Conservation (phyloP, 257 asterid species). For the Avicennia marina region DNA sequence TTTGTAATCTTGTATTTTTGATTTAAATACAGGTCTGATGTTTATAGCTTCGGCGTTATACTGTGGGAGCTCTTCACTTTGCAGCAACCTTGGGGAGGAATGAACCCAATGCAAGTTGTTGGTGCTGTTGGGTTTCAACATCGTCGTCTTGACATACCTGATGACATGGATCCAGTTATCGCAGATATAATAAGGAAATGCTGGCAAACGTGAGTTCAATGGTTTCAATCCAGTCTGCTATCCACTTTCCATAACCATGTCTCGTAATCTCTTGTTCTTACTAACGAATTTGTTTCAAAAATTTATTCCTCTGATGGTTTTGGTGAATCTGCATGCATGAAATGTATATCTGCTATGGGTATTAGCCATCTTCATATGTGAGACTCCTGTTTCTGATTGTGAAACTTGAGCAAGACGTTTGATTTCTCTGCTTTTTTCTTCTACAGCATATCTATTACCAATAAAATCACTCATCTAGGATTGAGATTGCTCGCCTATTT, state of each 20-base stretch:
- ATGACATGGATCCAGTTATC: conserved; percentile 64
- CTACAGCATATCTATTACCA: too few species aligned
- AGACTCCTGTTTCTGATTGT: too few species aligned
- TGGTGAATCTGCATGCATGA: too few species aligned
- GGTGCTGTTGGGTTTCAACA: conserved; percentile 99
- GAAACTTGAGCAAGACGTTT: too few species aligned
- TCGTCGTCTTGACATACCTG: conserved; percentile 91
- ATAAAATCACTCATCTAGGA: too few species aligned
- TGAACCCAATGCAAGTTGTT: conserved; percentile 98
- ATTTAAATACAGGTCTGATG: background rate
- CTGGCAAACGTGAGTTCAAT: conserved; percentile 85
- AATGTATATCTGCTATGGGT: too few species aligned
- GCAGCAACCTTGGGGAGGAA: conserved; percentile 97
- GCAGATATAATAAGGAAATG: conserved; percentile 69
- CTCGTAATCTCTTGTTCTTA: too few species aligned
- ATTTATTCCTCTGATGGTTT: too few species aligned
- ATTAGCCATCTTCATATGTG: too few species aligned
- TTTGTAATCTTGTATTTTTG: background rate
- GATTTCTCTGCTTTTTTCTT: too few species aligned
- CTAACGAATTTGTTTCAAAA: too few species aligned
- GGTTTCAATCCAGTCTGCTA: background rate
- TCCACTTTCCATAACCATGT: background rate
- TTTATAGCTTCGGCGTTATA: conserved; percentile 79
- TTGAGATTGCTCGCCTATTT: too few species aligned
- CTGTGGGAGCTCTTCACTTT: conserved; percentile 93